Evolutionary conservation across 148 eudicot genomes (phyloP).

Genomic region (Rhododendron henanense): DNA sequence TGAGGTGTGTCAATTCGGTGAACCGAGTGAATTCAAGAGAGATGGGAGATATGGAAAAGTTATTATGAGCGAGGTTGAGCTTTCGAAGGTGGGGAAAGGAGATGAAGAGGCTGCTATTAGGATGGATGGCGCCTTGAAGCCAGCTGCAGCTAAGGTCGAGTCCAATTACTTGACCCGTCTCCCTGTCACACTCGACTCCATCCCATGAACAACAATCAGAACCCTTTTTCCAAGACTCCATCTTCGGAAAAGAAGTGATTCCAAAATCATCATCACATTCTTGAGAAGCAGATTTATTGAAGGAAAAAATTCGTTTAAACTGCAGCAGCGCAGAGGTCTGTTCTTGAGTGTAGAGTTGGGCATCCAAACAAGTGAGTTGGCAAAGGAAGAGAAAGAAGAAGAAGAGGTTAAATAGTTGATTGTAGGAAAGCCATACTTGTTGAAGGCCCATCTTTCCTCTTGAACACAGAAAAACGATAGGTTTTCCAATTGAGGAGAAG

Average conservation of each 20-base stretch:
- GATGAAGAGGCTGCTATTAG: neutral
- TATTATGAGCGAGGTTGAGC: neutral
- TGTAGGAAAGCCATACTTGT: too few relatives aligned
- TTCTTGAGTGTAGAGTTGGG: neutral
- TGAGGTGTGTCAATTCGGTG: conserved; percentile 8
- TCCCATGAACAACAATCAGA: conserved; percentile 17
- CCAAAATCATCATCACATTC: neutral
- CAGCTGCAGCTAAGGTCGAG: neutral
- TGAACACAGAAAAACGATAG: too few relatives aligned
- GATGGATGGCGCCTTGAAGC: neutral
- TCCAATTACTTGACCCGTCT: neutral
- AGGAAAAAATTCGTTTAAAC: neutral
- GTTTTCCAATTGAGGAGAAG: too few relatives aligned
- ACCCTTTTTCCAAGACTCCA: neutral
- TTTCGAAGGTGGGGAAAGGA: neutral
- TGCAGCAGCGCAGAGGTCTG: neutral
- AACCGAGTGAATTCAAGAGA: neutral
- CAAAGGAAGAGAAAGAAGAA: neutral
- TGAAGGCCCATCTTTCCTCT: too few relatives aligned
- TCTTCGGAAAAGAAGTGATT: neutral
- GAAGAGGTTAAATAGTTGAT: too few relatives aligned
- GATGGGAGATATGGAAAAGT: neutral
- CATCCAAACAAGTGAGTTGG: neutral
- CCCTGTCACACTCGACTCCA: neutral
- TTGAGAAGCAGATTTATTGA: neutral